phyloP scores from a whole-genome alignment of 2,329 filamentous ascomycete species.

The Ophiostoma sp. region DNA sequence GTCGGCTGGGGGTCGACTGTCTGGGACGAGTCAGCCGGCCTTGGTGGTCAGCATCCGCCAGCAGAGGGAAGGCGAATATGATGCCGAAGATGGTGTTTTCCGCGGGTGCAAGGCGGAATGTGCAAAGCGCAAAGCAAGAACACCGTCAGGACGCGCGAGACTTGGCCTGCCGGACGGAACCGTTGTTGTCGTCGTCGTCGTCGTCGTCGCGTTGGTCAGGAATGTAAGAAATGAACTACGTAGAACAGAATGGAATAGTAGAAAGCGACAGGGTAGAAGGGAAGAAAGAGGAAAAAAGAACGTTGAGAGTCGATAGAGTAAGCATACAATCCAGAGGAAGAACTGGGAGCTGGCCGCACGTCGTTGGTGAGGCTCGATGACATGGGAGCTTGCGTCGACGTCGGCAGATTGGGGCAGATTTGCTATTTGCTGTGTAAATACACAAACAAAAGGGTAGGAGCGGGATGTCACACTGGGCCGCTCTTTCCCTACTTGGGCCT shows the following conservation, averaged over 20 bases:
- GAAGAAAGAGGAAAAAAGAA: not conserved
- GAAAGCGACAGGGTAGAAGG: not conserved
- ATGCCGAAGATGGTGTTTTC: not conserved
- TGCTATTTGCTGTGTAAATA: not conserved
- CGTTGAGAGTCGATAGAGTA: not conserved
- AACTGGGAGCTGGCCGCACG: not conserved
- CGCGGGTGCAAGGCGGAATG: not conserved
- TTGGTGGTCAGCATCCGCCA: conserved; percentile 22
- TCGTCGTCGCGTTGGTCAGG: not conserved
- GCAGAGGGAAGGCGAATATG: conserved; percentile 14
- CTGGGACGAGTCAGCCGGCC: conserved; percentile 4
- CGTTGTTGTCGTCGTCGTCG: not conserved
- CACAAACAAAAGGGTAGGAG: conserved; percentile 16
- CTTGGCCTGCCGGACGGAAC: conserved; percentile 10
- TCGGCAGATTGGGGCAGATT: conserved; percentile 1
- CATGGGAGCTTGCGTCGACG: conserved; percentile 21
- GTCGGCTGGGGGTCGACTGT: not conserved
- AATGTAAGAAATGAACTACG: not conserved
- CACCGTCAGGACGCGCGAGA: not conserved
- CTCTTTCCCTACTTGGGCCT: not conserved
- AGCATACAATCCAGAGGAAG: conserved; percentile 10
- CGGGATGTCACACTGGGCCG: conserved; percentile 16
- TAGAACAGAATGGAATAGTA: not conserved
- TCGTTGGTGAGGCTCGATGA: conserved; percentile 21
- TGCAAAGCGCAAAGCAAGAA: not conserved